Evolutionary conservation across 2,329 filamentous ascomycete genomes (phyloP).

Genomic region (Plectosphaerella cucumerina): DNA sequence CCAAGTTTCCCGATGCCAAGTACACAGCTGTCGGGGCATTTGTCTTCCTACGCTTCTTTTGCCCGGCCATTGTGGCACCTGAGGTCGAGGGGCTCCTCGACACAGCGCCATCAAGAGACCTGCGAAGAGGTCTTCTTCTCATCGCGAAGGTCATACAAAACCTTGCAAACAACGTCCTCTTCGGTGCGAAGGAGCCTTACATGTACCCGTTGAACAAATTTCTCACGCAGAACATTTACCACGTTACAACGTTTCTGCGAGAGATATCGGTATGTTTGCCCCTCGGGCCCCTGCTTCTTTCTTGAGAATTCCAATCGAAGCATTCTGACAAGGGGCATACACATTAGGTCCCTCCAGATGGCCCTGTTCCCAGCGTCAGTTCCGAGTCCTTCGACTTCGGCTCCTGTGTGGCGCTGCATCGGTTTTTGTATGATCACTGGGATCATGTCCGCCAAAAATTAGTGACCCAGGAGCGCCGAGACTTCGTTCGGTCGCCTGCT

Average conservation of each 20-base stretch:
- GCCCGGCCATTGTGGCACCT: constrained; percentile 66
- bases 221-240: constrained; percentile 63
- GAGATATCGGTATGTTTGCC: constrained; percentile 57
- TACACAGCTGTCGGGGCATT: constrained; percentile 70
- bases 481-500: constrained; percentile 49
- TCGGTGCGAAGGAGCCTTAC: constrained; percentile 68
- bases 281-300: neutral
- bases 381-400: constrained; percentile 63
- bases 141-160: constrained; percentile 71
- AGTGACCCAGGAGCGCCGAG: constrained; percentile 54
- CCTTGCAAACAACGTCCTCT: constrained; percentile 67
- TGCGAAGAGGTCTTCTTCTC: constrained; percentile 62
- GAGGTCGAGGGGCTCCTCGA: constrained; percentile 63
- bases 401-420: constrained; percentile 64
- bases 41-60: constrained; percentile 69
- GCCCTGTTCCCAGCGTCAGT: constrained; percentile 32
- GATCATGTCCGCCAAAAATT: constrained; percentile 64
- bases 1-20: constrained; percentile 63
- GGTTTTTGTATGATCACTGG: constrained; percentile 69
- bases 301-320: neutral
- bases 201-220: constrained; percentile 71
- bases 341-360: constrained; percentile 41
- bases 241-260: constrained; percentile 61
- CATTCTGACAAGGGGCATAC: constrained; percentile 9
- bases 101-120: constrained; percentile 59